Evolutionary conservation across 345 rosid genomes (phyloP), one percentile per base, ranked within the genome.

Genomic region (Anastatica hierochuntica): DNA sequence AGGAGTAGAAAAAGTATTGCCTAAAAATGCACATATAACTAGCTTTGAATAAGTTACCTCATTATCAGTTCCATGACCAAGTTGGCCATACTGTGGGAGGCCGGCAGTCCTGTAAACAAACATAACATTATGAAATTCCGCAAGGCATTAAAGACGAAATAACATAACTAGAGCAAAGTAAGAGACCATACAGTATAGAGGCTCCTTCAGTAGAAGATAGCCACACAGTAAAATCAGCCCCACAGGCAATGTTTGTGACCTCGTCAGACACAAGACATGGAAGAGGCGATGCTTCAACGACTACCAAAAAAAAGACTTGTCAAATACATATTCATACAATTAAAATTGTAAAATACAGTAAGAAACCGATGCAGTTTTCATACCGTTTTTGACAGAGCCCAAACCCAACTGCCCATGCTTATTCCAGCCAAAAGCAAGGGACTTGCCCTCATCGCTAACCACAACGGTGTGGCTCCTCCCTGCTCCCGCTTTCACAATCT

Each of bases 1-100:
- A 30, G 10, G 14, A 43, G 50, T 50, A 2, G 10, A 35, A 31
- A 34, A 10, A 14, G 14, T 8, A 53, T 8, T 43, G 26, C 15
- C 5, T 21, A 3, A 50, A 37, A 5, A 14, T 18, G 33, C 4
- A 14, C 41, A 37, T 23, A 45, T 29, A 59, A 30, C 13, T 29
- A 41, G 35, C n/a, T 43, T 44, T 9, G 16, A 14, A 49, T 26
- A 58, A 49, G 40, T 21, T 67, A 85, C 97, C 95, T 88, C 97
- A 58, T 94, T 88, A 63, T 88, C 97, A 7, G 97, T 94, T 60
- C 99, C 97, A 74, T 94, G 99, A 45, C 99, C 99, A 75, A 94
- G 97, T 64, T 94, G 99, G 54, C 99, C 99, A 74, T 83, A 88
- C 64, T 88, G 99, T 53, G 99, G 97, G 69, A 88, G 94, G 43